Evolutionary conservation across 106 monocot species (phyloP).

Genomic region (Dendrobium catenatum): DNA sequence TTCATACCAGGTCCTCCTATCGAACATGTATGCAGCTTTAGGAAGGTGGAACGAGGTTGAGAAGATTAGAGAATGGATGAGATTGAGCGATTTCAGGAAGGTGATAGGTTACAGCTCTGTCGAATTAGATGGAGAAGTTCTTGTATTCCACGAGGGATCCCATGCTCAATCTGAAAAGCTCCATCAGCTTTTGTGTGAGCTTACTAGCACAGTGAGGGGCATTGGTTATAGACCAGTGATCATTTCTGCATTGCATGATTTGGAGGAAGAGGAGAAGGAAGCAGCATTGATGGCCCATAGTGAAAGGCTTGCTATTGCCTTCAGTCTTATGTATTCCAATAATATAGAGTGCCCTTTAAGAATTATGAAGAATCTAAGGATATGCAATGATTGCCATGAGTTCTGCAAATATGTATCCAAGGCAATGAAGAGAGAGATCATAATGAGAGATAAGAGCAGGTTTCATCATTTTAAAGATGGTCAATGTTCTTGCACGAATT

Average conservation of each 20-base stretch:
- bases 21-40: conserved; percentile 20
- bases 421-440: conserved; percentile 17
- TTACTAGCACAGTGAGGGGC: background rate
- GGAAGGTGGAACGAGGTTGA: conserved; percentile 22
- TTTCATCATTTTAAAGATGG: conserved; percentile 33
- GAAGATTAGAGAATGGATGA: conserved; percentile 19
- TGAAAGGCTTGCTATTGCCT: conserved; percentile 27
- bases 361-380: conserved; percentile 30
- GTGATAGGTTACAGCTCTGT: conserved; percentile 21
- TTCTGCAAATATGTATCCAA: conserved; percentile 19
- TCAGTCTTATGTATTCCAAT: conserved; percentile 2
- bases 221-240: conserved; percentile 19
- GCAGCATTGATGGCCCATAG: conserved; percentile 17
- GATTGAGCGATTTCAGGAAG: conserved; percentile 11
- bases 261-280: conserved; percentile 35
- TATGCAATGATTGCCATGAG: conserved; percentile 25
- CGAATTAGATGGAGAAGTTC: conserved; percentile 19
- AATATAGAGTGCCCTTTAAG: conserved; percentile 2
- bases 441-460: conserved; percentile 39
- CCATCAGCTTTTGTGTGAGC: conserved; percentile 12
- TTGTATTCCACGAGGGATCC: conserved; percentile 29
- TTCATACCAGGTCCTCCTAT: conserved; percentile 24
- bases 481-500: conserved; percentile 25
- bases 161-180: conserved; percentile 8
- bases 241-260: conserved; percentile 21